Base-by-base conservation (phyloP, 345 rosid species). In the Eucalyptus pumila region DNA sequence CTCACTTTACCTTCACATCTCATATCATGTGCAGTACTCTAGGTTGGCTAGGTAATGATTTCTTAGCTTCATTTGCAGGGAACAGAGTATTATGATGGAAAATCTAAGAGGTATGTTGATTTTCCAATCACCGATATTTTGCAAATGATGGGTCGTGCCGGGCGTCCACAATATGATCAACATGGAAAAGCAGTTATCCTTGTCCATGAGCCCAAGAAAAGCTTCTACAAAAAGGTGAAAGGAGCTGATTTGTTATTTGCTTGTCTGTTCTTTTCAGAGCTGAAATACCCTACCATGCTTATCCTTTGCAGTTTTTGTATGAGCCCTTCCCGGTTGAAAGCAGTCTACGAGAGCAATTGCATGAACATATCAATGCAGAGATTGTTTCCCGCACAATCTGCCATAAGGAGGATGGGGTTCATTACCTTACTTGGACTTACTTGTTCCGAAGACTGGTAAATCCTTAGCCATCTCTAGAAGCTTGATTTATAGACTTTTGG, bases 101-200 rank as follows among this genome's bases (percentile, higher is more conserved):
- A 97, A 95, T 72, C 99, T 90, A 97, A 96, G 93, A 95, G 99
- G 95, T 97, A 97, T 92, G 98, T 96, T 21, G 99, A 96, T 92
- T 96, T 94, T 65, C 99, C 99, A 10, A 97, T 96, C 93, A 97
- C 99, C 42, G 99, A 97, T 92, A 97, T 97, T 88, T 92, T 97
- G 95, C 99, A 97, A 95, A 97, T 97, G 99, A 97, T 97, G 99
- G 99, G 99, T 62, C 99, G 99, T 93, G 99, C 99, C 40, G 99
- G 99, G 60, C 97, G 99, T 54, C 99, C 99, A n/a, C 99, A 97
- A 83, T 97, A 93, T 91, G 99, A 97, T 92, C 99, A 97, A 91
- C 97, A 97, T 92, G 99, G 99, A 88, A 97, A 97, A 94, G 99
- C 99, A 83, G 99, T 97, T 89, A 96, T 97, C 91, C 99, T 97